Base-by-base conservation (phyloP, 1,284 basidiomycete species). In the Kwoniella shivajii region DNA sequence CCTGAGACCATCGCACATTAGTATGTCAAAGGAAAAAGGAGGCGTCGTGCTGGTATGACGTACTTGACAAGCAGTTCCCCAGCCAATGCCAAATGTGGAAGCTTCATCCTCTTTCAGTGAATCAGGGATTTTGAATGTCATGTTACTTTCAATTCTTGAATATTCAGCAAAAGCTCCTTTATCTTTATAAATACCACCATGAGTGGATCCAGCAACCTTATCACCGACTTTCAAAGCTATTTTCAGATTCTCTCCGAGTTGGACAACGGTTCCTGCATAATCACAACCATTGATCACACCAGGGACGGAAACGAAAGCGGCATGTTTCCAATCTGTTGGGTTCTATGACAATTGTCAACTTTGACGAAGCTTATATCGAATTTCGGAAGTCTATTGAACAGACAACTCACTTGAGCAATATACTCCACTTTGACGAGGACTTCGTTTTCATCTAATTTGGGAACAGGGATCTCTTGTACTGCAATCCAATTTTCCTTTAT, bases 261-360 rank as follows among this genome's bases (percentile, higher is more conserved):
- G 66, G 33, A 75, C 78, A 51, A 83, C 75, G 4, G 65, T 69
- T 11, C 82, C 83, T 16, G 75, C 69, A 56, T 79, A 81, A 68
- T 84, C 83, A 53, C 79, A 80, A 22, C 82, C 82, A 50, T 80
- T 69, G 42, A 76, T 71, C 13, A 68, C 60, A 29, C 71, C 73
- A 4, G 73, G 69, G 0, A 62, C 57, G 4, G 71, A 61, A 45
- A 72, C 43, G 49, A 54, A 65, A 14, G 64, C 61, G 22, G 64
- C 64, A 56, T 75, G 60, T 58, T 75, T 72, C 75, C 74, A 72
- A 68, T 77, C 73, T n/a, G 71, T 71, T 9, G 69, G 72, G 62
- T 75, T 73, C 63, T 71, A 31, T 49, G 27, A 52, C 36, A 58
- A 53, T 30, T 7, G 14, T 22, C 16, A 22, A 31, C 3, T 16